Conservation (phyloP, 768 basidiomycete species). For the Macrolepiota albuminosa region DNA sequence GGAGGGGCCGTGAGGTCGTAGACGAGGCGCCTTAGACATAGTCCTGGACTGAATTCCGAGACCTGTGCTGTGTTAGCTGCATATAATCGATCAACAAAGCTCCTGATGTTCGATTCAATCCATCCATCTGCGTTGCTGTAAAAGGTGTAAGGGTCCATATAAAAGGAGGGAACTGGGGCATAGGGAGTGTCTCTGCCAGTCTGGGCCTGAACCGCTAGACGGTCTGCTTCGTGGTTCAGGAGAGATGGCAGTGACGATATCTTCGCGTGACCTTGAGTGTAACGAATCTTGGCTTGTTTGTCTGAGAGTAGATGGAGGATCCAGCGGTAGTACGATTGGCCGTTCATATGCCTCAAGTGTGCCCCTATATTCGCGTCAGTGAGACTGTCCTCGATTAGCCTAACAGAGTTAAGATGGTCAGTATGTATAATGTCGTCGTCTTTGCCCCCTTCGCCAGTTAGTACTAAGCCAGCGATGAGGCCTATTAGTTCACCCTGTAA, state of each 20-base stretch:
- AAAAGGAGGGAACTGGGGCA: background rate
- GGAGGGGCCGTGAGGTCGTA: background rate
- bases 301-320: background rate
- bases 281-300: background rate
- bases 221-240: background rate
- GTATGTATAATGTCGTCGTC: too few relatives aligned
- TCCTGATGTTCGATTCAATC: background rate
- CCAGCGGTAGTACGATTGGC: background rate
- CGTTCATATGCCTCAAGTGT: too few relatives aligned
- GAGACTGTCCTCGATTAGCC: too few relatives aligned
- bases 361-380: too few relatives aligned
- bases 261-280: background rate
- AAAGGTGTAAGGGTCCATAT: too few relatives aligned
- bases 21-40: background rate
- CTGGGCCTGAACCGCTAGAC: background rate
- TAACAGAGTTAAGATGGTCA: too few relatives aligned
- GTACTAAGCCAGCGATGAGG: too few relatives aligned
- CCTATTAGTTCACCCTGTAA: too few relatives aligned
- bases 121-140: too few relatives aligned
- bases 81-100: background rate
- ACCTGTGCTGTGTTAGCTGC: background rate
- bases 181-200: background rate
- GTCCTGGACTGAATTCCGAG: background rate
- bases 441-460: too few relatives aligned
- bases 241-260: background rate